Evolutionary conservation across 169 alveolate species (phyloP), one percentile per base, ranked within the genome.

Genomic region (Babesia gibsoni): DNA sequence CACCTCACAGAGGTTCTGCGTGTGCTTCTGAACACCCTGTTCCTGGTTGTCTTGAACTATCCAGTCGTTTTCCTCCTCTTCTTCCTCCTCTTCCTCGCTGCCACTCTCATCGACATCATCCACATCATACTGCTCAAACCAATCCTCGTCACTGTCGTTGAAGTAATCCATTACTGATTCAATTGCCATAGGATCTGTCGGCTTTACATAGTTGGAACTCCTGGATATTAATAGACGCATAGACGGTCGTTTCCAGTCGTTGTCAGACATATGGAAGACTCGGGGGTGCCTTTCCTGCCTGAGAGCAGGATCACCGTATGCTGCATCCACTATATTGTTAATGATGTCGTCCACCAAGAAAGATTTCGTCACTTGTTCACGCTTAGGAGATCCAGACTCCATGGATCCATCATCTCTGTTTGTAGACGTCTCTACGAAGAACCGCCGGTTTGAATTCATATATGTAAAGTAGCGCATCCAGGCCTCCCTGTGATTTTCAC

Each of bases 31-130:
- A 16, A 37, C 52, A 12, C 52, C 74, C 37, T 49, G 74, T 23
- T 66, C 45, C 6, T 80, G 86, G 50, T 50, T 79, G 50, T 79
- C 88, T 66, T 67, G 88, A 0, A 79, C 88, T 20, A 79, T 67
- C 88, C 88, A 79, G 41, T 79, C 88, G 39, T 61, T 63, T 7
- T 65, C 83, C 36, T 79, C 88, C n/a, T 68, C 82, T 22, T 79
- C 88, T 16, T 79, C 88, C 39, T 79, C 84, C 37, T 61, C 80
- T 48, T 66, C 83, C 42, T 79, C 88, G 30, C 77, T 50, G 23
- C 81, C 70, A 25, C 63, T 54, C 14, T 43, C 70, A n/a, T 68
- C 81, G 33, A 79, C 83, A 73, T 69, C 83, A 57, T 79, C 88
- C 3, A 58, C 82, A 54, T 79, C 88, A 53, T 59, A 79, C 46